Evolutionary conservation across 1,139 yeast species (phyloP).

Genomic region (Diutina scorzettiae): DNA sequence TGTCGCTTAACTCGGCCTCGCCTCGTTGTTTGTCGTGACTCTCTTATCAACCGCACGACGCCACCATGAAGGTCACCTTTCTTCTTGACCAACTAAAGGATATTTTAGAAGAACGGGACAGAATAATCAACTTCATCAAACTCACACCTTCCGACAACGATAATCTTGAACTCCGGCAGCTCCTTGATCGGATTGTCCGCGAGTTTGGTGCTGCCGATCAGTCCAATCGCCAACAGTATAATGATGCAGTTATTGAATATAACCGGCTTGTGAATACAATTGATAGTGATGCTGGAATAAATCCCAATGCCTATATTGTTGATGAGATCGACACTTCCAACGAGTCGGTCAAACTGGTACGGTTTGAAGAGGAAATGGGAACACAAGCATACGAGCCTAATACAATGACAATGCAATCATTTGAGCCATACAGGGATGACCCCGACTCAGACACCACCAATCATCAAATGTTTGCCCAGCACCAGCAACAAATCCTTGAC

Average conservation of each 20-base stretch:
- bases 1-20: too few species aligned
- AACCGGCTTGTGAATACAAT: constrained; percentile 8
- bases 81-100: constrained; percentile 19
- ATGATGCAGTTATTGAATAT: constrained; percentile 11
- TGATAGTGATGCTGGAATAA: background rate
- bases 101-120: constrained; percentile 15
- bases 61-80: background rate
- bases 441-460: constrained; percentile 22
- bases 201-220: background rate
- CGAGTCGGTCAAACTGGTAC: constrained; percentile 28
- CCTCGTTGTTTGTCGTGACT: too few species aligned
- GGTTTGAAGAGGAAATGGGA: constrained; percentile 36
- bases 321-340: constrained; percentile 6
- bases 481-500: constrained; percentile 48
- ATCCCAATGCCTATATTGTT: background rate
- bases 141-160: constrained; percentile 1
- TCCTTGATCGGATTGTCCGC: background rate
- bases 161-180: constrained; percentile 2
- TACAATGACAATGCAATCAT: constrained; percentile 7
- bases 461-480: constrained; percentile 48
- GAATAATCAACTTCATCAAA: constrained; percentile 6
- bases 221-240: background rate
- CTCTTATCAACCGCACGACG: too few species aligned
- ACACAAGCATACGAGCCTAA: constrained; percentile 7
- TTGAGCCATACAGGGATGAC: constrained; percentile 35